Conservation (phyloP, 2,329 filamentous ascomycete species). For the Amylocarpus encephaloides region DNA sequence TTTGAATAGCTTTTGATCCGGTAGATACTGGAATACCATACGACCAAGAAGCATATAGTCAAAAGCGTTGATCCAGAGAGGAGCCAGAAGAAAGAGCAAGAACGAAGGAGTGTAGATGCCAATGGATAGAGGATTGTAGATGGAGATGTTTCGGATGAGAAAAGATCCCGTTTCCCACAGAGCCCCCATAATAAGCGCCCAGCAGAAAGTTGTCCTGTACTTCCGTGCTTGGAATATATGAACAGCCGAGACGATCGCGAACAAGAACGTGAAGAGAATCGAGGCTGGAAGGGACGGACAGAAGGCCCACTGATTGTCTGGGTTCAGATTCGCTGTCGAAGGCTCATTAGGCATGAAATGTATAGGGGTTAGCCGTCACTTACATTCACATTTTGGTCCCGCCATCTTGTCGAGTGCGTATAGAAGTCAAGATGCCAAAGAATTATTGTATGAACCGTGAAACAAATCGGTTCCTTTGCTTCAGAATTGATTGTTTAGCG, state of each 20-base stretch:
- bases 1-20: slow-evolving; percentile 29
- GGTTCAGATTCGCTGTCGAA: slow-evolving; percentile 6
- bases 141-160: slow-evolving; percentile 13
- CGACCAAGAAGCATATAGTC: slow-evolving; percentile 26
- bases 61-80: slow-evolving; percentile 21
- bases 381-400: slow-evolving; percentile 1
- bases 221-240: slow-evolving; percentile 32
- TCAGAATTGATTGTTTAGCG: no score
- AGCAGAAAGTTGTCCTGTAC: slow-evolving; percentile 34
- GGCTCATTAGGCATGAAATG: background rate
- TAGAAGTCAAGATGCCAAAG: background rate
- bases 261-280: slow-evolving; percentile 31
- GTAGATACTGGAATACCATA: slow-evolving; percentile 28
- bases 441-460: background rate
- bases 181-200: slow-evolving; percentile 37
- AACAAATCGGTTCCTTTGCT: no score
- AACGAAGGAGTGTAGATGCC: slow-evolving; percentile 11
- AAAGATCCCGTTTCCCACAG: slow-evolving; percentile 18
- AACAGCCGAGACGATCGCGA: slow-evolving; percentile 24
- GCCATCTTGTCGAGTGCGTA: background rate
- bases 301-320: slow-evolving; percentile 26
- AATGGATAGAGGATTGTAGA: slow-evolving; percentile 27
- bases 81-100: slow-evolving; percentile 16
- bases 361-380: background rate
- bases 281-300: slow-evolving; percentile 33